phyloP scores from a whole-genome alignment of 257 asterid species.

The Solanum chaucha region DNA sequence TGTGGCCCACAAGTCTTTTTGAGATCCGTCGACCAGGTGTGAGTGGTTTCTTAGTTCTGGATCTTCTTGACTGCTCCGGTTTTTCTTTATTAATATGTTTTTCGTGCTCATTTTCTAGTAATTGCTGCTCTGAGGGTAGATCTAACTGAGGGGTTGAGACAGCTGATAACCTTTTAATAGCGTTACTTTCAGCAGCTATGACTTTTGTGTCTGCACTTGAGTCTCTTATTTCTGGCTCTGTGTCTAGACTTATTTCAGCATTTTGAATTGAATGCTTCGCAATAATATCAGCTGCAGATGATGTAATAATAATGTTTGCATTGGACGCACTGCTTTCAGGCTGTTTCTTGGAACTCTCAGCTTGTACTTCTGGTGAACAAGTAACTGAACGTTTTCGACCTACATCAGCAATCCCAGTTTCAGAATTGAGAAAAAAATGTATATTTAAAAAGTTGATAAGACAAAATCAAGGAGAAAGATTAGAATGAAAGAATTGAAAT shows the following conservation, averaged over 20 bases:
- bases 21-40: conserved; percentile 15
- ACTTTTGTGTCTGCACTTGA: neutral
- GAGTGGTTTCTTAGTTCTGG: neutral
- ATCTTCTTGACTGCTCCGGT: neutral
- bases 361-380: conserved; percentile 2
- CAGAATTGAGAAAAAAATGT: neutral
- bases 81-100: neutral
- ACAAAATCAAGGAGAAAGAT: neutral
- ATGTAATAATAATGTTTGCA: neutral
- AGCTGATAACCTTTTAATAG: neutral
- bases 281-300: neutral
- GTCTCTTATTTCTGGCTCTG: neutral
- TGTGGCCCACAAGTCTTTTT: conserved; percentile 23
- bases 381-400: conserved; percentile 21
- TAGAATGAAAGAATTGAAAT: neutral
- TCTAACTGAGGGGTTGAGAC: neutral
- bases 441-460: neutral
- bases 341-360: conserved; percentile 7
- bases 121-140: conserved; percentile 8
- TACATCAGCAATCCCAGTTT: conserved; percentile 13
- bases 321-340: neutral
- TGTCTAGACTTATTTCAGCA: neutral
- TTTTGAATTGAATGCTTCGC: neutral
- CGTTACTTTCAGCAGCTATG: neutral
- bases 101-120: conserved; percentile 4